Evolutionary conservation across 2,329 filamentous ascomycete species (phyloP), one percentile per base, ranked within the genome.

Genomic region (Clathrospora elynae): DNA sequence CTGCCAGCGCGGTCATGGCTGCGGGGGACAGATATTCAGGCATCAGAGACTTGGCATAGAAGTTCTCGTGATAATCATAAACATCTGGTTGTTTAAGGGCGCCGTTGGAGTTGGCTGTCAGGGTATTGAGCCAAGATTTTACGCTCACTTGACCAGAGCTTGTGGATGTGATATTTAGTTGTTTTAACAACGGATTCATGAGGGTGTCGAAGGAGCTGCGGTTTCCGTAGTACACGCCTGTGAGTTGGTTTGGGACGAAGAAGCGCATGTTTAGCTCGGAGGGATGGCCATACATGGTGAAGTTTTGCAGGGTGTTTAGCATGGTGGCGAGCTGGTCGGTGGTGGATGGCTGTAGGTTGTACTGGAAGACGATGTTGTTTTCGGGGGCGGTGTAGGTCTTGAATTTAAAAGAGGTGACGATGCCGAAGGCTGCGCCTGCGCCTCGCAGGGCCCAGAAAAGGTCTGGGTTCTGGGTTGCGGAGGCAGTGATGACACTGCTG

Each of bases 401-500:
- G 54, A 68, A 63, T 17, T 56, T 61, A 50, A 66, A 71, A 12
- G 59, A 66, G 4, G 60, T 64, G 12, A 71, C 64, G 33, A 72
- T 65, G 11, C 71, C 71, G 26, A 72, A 72, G 37, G 71, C 71
- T 18, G 60, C 61, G 1, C 70, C 71, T 1, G 69, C 71, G 1
- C 71, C 72, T 1, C 62, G 59, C 1, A 73, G 55, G 2, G 63
- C 70, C 68, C 70, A 73, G 57, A 72, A 73, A 22, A 74, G 66
- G 20, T 73, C 70, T 0, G 64, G 34, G 23, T 73, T 64, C 10
- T 67, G 35, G 1, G 51, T 57, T 11, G 49, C 22, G 6, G 65
- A 71, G 8, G 65, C 71, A 5, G 55, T 68, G 16, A 72, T 55
- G 8, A 73, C 47, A 11, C 46, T 60, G 25, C 69, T 67, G 29